Percentiles rank a stretch among this genome's conserved stretches.
phyloP scores from a whole-genome alignment of 371 early-diverging fungal species.

The Haplosporangium sp. region DNA sequence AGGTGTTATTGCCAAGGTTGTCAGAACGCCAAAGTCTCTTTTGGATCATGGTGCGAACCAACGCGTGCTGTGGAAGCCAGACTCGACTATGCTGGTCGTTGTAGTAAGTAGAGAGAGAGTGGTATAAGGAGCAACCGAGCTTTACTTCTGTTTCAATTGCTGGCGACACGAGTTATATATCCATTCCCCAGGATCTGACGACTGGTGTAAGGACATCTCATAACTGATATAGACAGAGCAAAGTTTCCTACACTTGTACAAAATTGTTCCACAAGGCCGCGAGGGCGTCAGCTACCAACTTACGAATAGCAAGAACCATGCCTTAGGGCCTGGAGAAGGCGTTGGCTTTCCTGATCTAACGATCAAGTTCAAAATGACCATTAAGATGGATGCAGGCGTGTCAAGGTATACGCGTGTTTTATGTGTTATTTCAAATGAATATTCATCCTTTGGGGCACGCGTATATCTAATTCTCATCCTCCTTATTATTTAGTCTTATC shows the following conservation, averaged over 20 bases:
- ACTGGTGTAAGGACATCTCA: background rate
- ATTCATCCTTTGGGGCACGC: background rate
- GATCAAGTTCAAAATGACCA: conserved; percentile 55
- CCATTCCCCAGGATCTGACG: too few relatives aligned
- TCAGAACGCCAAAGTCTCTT: conserved; percentile 47
- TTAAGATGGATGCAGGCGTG: conserved; percentile 54
- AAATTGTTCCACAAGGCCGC: conserved; percentile 35
- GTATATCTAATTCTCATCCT: background rate
- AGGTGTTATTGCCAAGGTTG: conserved; percentile 46
- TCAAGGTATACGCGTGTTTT: conserved; percentile 25
- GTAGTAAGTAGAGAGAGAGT: conserved; percentile 30
- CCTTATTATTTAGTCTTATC: conserved; percentile 17
- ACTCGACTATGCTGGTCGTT: conserved; percentile 53
- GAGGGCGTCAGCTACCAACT: conserved; percentile 49
- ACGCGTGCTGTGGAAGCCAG: conserved; percentile 54
- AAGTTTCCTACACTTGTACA: conserved; percentile 49
- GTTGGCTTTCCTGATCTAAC: conserved; percentile 47
- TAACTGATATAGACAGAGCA: conserved; percentile 39
- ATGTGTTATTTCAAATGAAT: background rate
- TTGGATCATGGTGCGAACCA: conserved; percentile 53
- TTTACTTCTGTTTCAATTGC: too few relatives aligned
- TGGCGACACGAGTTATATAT: too few relatives aligned
- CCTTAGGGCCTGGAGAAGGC: conserved; percentile 51
- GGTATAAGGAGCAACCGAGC: background rate
- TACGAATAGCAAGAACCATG: conserved; percentile 51